Evolutionary conservation across 108 stramenopile genomes (phyloP), one percentile per base, ranked within the genome.

Genomic region (Aurantiochytrium sp.): DNA sequence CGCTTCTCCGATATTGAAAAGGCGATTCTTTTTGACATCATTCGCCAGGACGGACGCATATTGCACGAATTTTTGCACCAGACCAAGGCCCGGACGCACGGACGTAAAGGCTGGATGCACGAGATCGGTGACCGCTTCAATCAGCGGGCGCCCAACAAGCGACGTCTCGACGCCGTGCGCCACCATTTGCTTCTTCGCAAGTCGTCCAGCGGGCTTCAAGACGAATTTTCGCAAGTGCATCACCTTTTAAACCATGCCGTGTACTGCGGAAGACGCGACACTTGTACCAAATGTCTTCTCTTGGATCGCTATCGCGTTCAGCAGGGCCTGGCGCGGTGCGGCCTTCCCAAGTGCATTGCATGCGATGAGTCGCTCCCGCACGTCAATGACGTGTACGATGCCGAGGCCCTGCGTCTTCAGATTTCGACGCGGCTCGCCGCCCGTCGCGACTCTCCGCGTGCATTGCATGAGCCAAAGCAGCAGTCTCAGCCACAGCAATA

Each of bases 131-230:
- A 12, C 19, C 45, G 76, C n/a, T 83, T 83, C 5, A 83, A 83
- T 23, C 49, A 83, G 76, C 76, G 76, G 6, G 19, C 76, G 19
- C 76, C 76, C 51, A 83, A 21, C 45, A 83, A 83, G 51, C 45
- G 76, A 25, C 45, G 51, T 12, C 51, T 83, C 6, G 76, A 83
- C 2, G 76, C 76, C 51, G 51, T 83, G 6, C 76, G 76, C 10
- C 76, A 83, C 76, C 76, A 83, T 28, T 45, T 83, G n/a, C 49
- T 83, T 43, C 23, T 83, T 55, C 76, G 76, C 51, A 83, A 83
- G 28, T 25, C 76, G n/a, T 83, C 76, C 16, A 43, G 49, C 14
- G 49, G 51, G 10, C 45, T 35, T 12, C 76, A 83, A 1, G 76
- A 83, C 45, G 76, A 83, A 4, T 53, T 53, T 12, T 53, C 45